These are phyloP conservation scores for Lactifluus pinguis DNA, from an alignment of 768 basidiomycete genomes.

Conservation along the genomic window DNA sequence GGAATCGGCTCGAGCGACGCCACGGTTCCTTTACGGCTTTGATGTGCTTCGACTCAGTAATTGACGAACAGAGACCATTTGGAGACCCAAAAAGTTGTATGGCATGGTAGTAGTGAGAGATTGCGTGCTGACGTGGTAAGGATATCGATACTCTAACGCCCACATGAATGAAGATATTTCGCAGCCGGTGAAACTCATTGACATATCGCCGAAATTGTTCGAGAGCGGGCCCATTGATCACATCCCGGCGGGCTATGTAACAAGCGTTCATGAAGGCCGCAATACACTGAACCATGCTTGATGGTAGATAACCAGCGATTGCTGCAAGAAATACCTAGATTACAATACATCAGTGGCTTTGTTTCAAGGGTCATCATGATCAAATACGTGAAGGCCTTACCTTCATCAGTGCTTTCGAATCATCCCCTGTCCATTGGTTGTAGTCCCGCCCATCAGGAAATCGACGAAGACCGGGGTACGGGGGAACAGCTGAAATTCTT, in stretches of 20 bases:
- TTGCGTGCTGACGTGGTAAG: not conserved
- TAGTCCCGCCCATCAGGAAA: not conserved
- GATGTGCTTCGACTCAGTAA: too few relatives aligned
- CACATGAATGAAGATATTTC: not conserved
- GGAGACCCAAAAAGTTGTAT: too few relatives aligned
- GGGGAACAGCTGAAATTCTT: not conserved
- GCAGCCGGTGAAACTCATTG: not conserved
- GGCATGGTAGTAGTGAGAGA: not conserved
- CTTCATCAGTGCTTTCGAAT: not conserved
- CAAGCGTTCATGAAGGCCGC: not conserved
- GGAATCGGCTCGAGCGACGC: too few relatives aligned
- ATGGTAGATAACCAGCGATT: not conserved
- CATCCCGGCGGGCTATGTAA: not conserved
- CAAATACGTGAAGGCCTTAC: not conserved
- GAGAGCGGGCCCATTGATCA: not conserved
- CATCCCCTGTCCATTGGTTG: not conserved
- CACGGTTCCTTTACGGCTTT: too few relatives aligned
- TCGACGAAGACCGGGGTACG: too few relatives aligned
- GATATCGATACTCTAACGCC: not conserved
- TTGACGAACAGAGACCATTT: too few relatives aligned
- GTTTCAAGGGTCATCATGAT: not conserved
- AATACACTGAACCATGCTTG: not conserved
- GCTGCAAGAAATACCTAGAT: not conserved
- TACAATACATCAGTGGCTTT: too few relatives aligned
- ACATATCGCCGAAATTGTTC: too few relatives aligned